Evolutionary conservation across 2,329 filamentous ascomycete genomes (phyloP).

Genomic region (Lasiodiplodia hormozganensis): DNA sequence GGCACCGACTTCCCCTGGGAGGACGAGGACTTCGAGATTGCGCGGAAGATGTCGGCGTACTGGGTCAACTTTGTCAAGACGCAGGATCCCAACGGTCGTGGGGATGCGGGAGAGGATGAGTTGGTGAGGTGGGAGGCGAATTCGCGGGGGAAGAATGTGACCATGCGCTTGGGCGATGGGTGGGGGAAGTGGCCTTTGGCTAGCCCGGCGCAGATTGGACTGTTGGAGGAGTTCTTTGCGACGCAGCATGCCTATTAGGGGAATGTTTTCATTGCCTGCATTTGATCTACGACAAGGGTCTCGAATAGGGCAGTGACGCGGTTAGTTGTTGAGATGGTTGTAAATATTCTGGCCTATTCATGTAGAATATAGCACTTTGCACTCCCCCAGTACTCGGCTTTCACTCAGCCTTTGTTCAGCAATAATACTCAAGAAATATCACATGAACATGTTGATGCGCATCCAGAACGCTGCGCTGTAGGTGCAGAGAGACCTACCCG

Average conservation of each 20-base stretch:
- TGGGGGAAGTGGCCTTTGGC: background rate
- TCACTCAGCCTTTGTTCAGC: too few species aligned
- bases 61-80: constrained; percentile 14
- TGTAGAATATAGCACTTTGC: too few species aligned
- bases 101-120: background rate
- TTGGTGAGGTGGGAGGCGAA: background rate
- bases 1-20: constrained; percentile 35
- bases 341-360: too few species aligned
- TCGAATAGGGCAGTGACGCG: too few species aligned
- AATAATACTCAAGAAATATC: too few species aligned
- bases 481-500: too few species aligned
- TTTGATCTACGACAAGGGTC: too few species aligned
- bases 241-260: background rate
- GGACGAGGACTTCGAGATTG: constrained; percentile 41
- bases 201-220: background rate
- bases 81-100: background rate
- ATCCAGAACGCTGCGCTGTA: too few species aligned
- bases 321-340: too few species aligned
- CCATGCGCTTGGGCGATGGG: background rate
- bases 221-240: background rate
- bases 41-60: background rate
- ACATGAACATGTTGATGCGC: too few species aligned
- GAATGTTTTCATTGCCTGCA: too few species aligned
- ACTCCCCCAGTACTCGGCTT: too few species aligned
- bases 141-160: background rate